A percentile compares a stretch with the other conserved stretches of the same genome.
Evolutionary conservation across 2,329 filamentous ascomycete genomes (phyloP).

Genomic region (Sporothrix mexicana): DNA sequence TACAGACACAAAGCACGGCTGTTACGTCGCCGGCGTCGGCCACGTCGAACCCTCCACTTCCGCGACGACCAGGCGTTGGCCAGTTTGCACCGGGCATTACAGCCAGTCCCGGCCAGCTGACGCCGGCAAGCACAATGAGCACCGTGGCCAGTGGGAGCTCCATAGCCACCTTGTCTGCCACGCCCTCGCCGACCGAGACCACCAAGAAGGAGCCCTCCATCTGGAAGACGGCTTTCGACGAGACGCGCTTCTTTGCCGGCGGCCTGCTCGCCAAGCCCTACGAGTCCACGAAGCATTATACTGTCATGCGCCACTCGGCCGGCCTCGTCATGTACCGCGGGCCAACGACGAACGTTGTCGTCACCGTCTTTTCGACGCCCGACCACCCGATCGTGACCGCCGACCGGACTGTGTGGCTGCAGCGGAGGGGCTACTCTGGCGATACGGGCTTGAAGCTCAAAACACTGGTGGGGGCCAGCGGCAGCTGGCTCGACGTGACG

Average conservation of each 20-base stretch:
- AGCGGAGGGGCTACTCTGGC: constrained; percentile 71
- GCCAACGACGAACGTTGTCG: constrained; percentile 64
- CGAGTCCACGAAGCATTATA: constrained; percentile 69
- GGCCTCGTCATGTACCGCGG: constrained; percentile 71
- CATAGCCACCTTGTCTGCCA: too few species aligned
- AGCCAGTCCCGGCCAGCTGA: not conserved
- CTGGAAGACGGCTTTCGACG: constrained; percentile 51
- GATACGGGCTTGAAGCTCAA: constrained; percentile 71
- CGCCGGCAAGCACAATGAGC: constrained; percentile 3
- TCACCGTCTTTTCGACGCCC: constrained; percentile 65
- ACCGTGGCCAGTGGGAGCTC: not conserved
- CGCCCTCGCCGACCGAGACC: not conserved
- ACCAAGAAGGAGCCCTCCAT: constrained; percentile 13
- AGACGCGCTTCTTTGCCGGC: constrained; percentile 69
- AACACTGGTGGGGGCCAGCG: constrained; percentile 63
- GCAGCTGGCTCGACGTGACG: constrained; percentile 71
- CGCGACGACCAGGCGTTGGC: not conserved
- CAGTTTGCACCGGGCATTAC: constrained; percentile 9
- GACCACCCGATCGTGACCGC: constrained; percentile 59
- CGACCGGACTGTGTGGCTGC: constrained; percentile 68
- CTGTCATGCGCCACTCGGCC: constrained; percentile 69
- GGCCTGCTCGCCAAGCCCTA: constrained; percentile 67
- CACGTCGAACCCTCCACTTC: not conserved
- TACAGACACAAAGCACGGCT: not conserved
- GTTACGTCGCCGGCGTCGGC: not conserved